Percentiles rank a stretch among this genome's conserved stretches.
Conservation (phyloP, 495 filamentous ascomycete species). For the Penicillium tannophilum region DNA sequence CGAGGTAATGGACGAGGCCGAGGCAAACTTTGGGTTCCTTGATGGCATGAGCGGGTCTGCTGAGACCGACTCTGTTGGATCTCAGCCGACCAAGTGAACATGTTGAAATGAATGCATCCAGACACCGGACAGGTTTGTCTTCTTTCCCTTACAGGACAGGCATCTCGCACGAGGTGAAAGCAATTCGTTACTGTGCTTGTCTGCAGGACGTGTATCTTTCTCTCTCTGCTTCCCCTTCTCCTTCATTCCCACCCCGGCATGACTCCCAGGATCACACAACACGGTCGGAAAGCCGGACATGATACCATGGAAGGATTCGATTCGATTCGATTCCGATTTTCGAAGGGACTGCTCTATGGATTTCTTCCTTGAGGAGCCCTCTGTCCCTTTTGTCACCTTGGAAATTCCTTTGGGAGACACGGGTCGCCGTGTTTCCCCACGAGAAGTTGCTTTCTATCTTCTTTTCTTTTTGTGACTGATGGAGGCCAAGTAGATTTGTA, state of each 20-base stretch:
- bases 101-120: slow-evolving; percentile 23
- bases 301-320: slow-evolving; percentile 25
- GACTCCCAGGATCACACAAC: slow-evolving; percentile 15
- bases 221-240: slow-evolving; percentile 12
- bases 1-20: slow-evolving; percentile 46
- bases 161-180: slow-evolving; percentile 11
- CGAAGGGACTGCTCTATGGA: slow-evolving; percentile 20
- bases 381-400: slow-evolving; percentile 12
- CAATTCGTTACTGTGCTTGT: slow-evolving; percentile 15
- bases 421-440: background rate
- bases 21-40: slow-evolving; percentile 60
- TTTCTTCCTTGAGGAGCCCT: slow-evolving; percentile 14
- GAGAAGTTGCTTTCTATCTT: slow-evolving; percentile 6
- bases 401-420: slow-evolving; percentile 8
- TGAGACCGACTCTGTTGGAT: slow-evolving; percentile 18
- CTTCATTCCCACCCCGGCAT: slow-evolving; percentile 13
- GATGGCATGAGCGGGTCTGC: slow-evolving; percentile 30
- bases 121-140: slow-evolving; percentile 24
- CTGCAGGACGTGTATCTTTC: slow-evolving; percentile 18
- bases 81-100: slow-evolving; percentile 27
- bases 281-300: slow-evolving; percentile 12
- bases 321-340: slow-evolving; percentile 42
- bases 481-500: background rate
- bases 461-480: background rate
- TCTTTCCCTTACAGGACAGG: slow-evolving; percentile 24